These are phyloP conservation scores for Plectranthus barbatus DNA, from an alignment of 257 asterid species.

Conservation along the genomic window DNA sequence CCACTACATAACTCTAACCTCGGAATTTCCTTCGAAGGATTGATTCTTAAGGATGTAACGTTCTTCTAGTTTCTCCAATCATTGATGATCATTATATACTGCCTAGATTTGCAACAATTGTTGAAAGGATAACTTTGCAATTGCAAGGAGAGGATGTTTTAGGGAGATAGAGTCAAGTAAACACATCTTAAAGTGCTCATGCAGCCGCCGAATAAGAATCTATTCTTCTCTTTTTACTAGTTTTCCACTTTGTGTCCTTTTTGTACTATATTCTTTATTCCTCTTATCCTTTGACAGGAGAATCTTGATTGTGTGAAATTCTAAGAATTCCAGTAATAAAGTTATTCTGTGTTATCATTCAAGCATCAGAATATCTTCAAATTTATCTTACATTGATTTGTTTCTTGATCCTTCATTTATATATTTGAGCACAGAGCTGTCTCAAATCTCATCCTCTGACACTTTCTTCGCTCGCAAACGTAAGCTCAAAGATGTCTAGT, in stretches of 20 bases:
- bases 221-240: too few species aligned
- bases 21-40: background rate
- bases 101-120: too few species aligned
- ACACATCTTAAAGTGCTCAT: background rate
- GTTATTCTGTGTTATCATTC: conserved; percentile 33
- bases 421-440: background rate
- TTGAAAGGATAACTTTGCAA: conserved; percentile 8
- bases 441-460: background rate
- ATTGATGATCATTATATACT: too few species aligned
- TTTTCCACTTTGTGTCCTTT: conserved; percentile 10
- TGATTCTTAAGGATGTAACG: conserved; percentile 7
- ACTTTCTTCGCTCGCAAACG: background rate
- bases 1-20: conserved; percentile 6
- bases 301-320: conserved; percentile 23
- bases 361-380: conserved; percentile 33
- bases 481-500: conserved; percentile 31
- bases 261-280: conserved; percentile 16
- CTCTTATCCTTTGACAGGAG: conserved; percentile 14
- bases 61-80: conserved; percentile 4
- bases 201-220: too few species aligned
- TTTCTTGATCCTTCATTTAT: background rate
- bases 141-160: conserved; percentile 3
- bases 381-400: background rate
- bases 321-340: conserved; percentile 20
- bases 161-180: conserved; percentile 8